Conservation (phyloP, 1,284 basidiomycete species). For the Cryptococcus floricola region DNA sequence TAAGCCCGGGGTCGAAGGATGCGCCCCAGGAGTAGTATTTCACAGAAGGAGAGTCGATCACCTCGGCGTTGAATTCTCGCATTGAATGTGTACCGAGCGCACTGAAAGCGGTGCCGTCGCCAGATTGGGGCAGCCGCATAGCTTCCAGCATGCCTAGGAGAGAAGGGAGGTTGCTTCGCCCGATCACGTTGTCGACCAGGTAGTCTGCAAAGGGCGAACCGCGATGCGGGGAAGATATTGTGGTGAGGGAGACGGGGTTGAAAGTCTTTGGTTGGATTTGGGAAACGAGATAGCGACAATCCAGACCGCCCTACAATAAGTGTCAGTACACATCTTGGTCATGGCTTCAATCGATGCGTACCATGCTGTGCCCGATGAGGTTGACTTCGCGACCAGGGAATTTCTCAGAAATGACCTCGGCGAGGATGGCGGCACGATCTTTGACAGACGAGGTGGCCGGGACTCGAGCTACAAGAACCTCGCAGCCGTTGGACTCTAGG, state of each 20-base stretch:
- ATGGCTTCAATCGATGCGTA: constrained; percentile 37
- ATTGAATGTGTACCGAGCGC: constrained; percentile 80
- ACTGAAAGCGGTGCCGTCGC: constrained; percentile 86
- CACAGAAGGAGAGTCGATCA: constrained; percentile 70
- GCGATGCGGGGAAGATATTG: constrained; percentile 86
- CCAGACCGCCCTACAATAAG: constrained; percentile 71
- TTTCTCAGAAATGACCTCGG: constrained; percentile 67
- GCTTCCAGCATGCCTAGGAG: constrained; percentile 58
- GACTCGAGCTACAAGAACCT: constrained; percentile 86
- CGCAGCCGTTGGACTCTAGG: constrained; percentile 77
- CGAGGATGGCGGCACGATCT: constrained; percentile 82
- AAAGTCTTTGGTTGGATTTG: constrained; percentile 51
- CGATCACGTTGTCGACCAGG: constrained; percentile 72
- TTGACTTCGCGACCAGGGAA: constrained; percentile 81
- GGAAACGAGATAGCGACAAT: constrained; percentile 74
- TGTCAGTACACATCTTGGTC: not conserved
- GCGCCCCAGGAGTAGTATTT: constrained; percentile 93
- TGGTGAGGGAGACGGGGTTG: constrained; percentile 75
- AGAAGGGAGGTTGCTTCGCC: constrained; percentile 53
- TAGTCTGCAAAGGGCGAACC: constrained; percentile 92
- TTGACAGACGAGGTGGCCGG: constrained; percentile 82
- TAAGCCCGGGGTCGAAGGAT: constrained; percentile 74
- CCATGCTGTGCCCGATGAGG: constrained; percentile 92
- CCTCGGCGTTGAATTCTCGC: constrained; percentile 79
- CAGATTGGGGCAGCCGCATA: constrained; percentile 69